Percentiles rank a stretch among this genome's conserved stretches.
These are phyloP conservation scores for Backusella circina DNA, from an alignment of 192 early-diverging fungal species.

Conservation along the genomic window DNA sequence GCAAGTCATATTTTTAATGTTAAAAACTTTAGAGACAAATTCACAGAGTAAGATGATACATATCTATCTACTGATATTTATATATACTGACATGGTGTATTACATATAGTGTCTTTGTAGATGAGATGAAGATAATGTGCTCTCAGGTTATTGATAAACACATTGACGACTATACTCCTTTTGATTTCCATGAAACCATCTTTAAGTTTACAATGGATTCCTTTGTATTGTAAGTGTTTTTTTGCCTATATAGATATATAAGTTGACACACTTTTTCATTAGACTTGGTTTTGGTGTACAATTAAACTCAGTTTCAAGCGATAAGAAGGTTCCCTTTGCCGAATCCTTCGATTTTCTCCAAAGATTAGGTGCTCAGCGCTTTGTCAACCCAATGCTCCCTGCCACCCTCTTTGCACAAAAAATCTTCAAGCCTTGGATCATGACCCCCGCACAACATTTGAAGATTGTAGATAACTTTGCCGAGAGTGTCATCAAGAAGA, in stretches of 20 bases:
- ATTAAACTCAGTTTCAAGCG: constrained; percentile 35
- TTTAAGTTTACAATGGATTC: constrained; percentile 45
- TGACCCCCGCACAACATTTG: constrained; percentile 21
- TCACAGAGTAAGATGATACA: constrained; percentile 24
- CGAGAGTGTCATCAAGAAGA: constrained; percentile 17
- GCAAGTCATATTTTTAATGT: constrained; percentile 32
- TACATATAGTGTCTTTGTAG: constrained; percentile 29
- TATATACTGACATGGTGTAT: neutral
- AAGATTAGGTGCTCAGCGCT: constrained; percentile 23
- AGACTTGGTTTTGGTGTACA: constrained; percentile 48
- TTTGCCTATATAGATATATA: neutral
- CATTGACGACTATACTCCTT: constrained; percentile 14
- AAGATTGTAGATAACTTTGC: constrained; percentile 28
- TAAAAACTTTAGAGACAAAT: constrained; percentile 35
- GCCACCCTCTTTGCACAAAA: neutral
- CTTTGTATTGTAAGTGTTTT: constrained; percentile 34
- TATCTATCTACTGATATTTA: neutral
- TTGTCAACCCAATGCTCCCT: constrained; percentile 27
- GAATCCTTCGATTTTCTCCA: constrained; percentile 50
- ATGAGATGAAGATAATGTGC: constrained; percentile 17
- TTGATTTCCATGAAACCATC: constrained; percentile 43
- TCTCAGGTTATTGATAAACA: constrained; percentile 18
- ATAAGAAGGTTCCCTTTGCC: constrained; percentile 44
- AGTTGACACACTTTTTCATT: neutral
- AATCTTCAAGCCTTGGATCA: constrained; percentile 11